Conservation (phyloP, 805 yeast species). For the Cyberlindnera maclurae region DNA sequence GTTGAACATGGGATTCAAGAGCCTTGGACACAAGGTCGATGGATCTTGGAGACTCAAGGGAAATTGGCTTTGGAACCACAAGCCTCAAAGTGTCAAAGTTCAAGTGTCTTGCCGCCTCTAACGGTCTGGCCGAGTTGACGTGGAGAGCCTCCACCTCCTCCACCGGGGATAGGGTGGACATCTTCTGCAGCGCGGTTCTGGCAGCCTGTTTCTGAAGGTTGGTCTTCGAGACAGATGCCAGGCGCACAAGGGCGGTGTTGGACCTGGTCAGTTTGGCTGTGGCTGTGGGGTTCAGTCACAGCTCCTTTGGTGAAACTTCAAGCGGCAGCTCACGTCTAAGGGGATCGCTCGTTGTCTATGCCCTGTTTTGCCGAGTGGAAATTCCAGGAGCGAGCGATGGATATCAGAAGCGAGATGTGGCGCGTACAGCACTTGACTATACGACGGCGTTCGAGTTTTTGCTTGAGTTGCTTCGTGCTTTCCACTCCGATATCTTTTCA, state of each 20-base stretch:
- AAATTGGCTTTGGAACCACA: slow-evolving; percentile 1
- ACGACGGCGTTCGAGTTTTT: no score
- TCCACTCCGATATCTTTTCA: no score
- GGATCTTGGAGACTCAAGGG: slow-evolving; percentile 26
- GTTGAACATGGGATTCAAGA: slow-evolving; percentile 31
- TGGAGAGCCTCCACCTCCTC: not conserved
- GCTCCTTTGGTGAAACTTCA: slow-evolving; percentile 20
- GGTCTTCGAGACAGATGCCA: slow-evolving; percentile 9
- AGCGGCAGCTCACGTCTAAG: slow-evolving; percentile 48
- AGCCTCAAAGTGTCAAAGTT: slow-evolving; percentile 7
- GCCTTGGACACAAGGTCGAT: slow-evolving; percentile 33
- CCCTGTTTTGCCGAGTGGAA: slow-evolving; percentile 3
- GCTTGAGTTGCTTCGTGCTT: no score
- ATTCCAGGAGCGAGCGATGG: not conserved
- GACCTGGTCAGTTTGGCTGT: slow-evolving; percentile 5
- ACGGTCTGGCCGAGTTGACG: no score
- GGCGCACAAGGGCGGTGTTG: slow-evolving; percentile 16
- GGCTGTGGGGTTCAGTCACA: not conserved
- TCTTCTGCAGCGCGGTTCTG: slow-evolving; percentile 1
- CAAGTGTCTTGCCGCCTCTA: no score
- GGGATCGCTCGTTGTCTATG: no score
- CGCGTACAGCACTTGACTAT: no score
- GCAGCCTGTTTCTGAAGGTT: not conserved
- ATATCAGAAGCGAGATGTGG: no score
- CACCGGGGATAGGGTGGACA: slow-evolving; percentile 14